These are phyloP conservation scores for Pseudogymnoascus sp. DNA, from an alignment of 2,329 filamentous ascomycete genomes.

Conservation along the genomic window DNA sequence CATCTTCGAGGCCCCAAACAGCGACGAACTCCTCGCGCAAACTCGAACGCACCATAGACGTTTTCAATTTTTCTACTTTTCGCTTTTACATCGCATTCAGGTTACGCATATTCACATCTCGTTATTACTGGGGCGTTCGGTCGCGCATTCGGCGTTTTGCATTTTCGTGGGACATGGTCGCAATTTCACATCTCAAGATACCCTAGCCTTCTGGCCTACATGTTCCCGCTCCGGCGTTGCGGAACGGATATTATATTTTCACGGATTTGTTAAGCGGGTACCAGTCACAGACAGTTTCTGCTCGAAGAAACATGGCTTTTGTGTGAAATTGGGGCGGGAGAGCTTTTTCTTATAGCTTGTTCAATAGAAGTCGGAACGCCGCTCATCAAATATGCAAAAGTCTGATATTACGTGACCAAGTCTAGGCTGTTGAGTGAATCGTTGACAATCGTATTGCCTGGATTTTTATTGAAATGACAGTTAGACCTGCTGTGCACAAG, in stretches of 20 bases:
- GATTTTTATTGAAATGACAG: neutral
- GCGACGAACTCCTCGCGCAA: constrained; percentile 6
- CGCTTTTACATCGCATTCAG: neutral
- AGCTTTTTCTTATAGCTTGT: neutral
- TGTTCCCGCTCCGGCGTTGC: neutral
- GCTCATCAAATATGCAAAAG: neutral
- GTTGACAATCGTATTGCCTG: neutral
- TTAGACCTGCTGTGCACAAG: neutral
- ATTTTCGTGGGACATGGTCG: neutral
- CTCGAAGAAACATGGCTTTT: neutral
- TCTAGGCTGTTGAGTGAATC: neutral
- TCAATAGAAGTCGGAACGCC: neutral
- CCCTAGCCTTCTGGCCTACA: neutral
- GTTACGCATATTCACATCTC: neutral
- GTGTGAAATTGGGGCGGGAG: neutral
- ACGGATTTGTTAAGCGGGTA: neutral
- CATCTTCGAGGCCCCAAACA: neutral
- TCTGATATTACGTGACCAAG: neutral
- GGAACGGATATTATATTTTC: neutral
- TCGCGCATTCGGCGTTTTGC: neutral
- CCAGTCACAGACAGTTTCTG: neutral
- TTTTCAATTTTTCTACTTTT: neutral
- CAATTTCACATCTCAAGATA: constrained; percentile 1
- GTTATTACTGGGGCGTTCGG: constrained; percentile 1
- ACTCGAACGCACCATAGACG: neutral